These are phyloP conservation scores for Rosa hybrid DNA, from an alignment of 331 rosid species.

Conservation along the genomic window DNA sequence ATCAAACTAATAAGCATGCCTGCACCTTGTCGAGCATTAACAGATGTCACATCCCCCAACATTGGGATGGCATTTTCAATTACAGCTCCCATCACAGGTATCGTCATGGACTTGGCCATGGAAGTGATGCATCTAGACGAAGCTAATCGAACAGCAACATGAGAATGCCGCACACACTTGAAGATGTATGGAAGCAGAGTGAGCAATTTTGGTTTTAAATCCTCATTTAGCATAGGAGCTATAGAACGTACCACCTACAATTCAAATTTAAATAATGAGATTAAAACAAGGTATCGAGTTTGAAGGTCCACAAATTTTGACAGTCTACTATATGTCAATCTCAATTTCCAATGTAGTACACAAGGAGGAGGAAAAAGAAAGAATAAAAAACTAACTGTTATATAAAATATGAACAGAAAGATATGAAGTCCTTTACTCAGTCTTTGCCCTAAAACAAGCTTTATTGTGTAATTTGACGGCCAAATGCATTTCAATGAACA, in stretches of 20 bases:
- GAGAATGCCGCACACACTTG: slow-evolving; percentile 73
- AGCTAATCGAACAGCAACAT: slow-evolving; percentile 95
- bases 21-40: slow-evolving; percentile 93
- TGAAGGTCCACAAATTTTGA: neutral
- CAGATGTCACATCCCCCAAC: slow-evolving; percentile 83
- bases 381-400: neutral
- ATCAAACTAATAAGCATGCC: slow-evolving; percentile 96
- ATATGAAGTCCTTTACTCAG: neutral
- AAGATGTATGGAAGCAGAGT: slow-evolving; percentile 88
- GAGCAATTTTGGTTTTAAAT: slow-evolving; percentile 76
- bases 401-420: neutral
- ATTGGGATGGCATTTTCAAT: slow-evolving; percentile 83
- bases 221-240: slow-evolving; percentile 72
- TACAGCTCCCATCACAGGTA: slow-evolving; percentile 80
- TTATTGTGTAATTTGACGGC: neutral
- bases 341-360: neutral
- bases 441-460: neutral
- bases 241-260: slow-evolving; percentile 87
- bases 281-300: neutral
- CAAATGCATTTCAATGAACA: slow-evolving; percentile 5
- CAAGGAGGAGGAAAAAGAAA: neutral
- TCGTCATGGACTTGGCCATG: slow-evolving; percentile 89
- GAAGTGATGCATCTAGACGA: slow-evolving; percentile 95
- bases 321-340: neutral
- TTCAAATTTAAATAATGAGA: slow-evolving; percentile 8